Conservation (phyloP, 257 asterid species). For the Solanum neorickii region DNA sequence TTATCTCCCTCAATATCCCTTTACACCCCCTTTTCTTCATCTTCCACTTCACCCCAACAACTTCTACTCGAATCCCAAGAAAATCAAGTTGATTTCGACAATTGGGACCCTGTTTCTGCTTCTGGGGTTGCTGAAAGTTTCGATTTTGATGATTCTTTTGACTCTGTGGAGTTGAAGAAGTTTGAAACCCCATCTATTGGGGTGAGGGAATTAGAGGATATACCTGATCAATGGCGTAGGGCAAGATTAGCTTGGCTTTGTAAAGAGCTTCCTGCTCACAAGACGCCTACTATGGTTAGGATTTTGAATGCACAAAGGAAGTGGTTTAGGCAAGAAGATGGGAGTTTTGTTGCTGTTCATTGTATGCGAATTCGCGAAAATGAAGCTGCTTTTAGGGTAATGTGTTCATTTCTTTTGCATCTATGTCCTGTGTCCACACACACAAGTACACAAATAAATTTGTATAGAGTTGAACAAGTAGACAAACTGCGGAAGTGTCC, state of each 20-base stretch:
- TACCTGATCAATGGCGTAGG: conserved; percentile 95
- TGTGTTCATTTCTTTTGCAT: not conserved
- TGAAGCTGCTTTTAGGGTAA: conserved; percentile 3
- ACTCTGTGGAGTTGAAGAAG: conserved; percentile 23
- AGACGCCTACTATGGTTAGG: conserved; percentile 44
- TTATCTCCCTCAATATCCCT: not conserved
- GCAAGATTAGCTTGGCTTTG: conserved; percentile 93
- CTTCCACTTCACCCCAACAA: conserved; percentile 11
- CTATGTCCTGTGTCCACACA: no score
- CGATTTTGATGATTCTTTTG: conserved; percentile 45
- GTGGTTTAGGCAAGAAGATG: conserved; percentile 87
- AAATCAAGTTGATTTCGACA: conserved; percentile 1
- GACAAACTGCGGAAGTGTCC: not conserved
- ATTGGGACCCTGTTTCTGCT: conserved; percentile 2
- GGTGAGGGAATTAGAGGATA: conserved; percentile 68
- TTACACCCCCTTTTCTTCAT: conserved; percentile 9
- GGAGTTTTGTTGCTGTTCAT: conserved; percentile 52
- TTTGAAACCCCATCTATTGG: conserved; percentile 50
- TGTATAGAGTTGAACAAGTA: not conserved
- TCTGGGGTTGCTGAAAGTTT: conserved; percentile 19
- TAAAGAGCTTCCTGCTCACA: conserved; percentile 85
- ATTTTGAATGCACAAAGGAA: conserved; percentile 81
- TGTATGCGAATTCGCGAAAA: conserved; percentile 79
- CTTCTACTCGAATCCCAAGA: conserved; percentile 3
- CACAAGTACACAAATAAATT: not conserved